Evolutionary conservation across 148 eudicot genomes (phyloP).

Genomic region (Polygonum aviculare): DNA sequence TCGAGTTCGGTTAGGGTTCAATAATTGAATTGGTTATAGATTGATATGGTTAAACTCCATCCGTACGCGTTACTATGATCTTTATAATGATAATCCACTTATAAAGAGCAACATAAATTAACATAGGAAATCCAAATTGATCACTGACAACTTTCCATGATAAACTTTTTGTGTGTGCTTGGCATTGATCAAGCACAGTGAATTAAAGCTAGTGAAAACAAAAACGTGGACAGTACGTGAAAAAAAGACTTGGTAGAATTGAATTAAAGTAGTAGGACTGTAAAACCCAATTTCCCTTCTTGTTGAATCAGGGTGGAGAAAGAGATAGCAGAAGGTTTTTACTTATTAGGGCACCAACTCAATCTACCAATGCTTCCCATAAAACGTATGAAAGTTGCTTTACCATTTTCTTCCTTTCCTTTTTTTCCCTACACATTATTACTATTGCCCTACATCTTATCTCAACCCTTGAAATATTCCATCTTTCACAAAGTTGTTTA

Average conservation of each 20-base stretch:
- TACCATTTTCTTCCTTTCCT: not conserved
- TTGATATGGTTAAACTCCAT: too few relatives aligned
- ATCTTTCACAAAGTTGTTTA: not conserved
- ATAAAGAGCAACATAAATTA: too few relatives aligned
- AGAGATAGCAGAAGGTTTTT: conserved; percentile 5
- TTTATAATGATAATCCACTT: too few relatives aligned
- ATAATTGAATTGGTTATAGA: too few relatives aligned
- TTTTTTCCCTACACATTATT: not conserved
- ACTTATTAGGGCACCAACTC: not conserved
- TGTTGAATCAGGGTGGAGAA: conserved; percentile 8
- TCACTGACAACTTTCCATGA: too few relatives aligned
- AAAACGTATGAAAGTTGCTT: not conserved
- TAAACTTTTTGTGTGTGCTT: not conserved
- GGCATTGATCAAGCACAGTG: not conserved
- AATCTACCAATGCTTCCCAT: conserved; percentile 1
- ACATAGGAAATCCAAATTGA: too few relatives aligned
- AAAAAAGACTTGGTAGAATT: not conserved
- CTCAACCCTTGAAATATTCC: not conserved
- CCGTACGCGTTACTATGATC: too few relatives aligned
- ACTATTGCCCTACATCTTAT: not conserved
- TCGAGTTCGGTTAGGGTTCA: too few relatives aligned
- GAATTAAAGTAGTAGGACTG: not conserved
- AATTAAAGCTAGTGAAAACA: conserved; percentile 1
- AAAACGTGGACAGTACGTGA: not conserved
- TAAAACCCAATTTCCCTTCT: not conserved